Evolutionary conservation across 352 stramenopile genomes (phyloP).

Genomic region (Saprolegnia diclina): DNA sequence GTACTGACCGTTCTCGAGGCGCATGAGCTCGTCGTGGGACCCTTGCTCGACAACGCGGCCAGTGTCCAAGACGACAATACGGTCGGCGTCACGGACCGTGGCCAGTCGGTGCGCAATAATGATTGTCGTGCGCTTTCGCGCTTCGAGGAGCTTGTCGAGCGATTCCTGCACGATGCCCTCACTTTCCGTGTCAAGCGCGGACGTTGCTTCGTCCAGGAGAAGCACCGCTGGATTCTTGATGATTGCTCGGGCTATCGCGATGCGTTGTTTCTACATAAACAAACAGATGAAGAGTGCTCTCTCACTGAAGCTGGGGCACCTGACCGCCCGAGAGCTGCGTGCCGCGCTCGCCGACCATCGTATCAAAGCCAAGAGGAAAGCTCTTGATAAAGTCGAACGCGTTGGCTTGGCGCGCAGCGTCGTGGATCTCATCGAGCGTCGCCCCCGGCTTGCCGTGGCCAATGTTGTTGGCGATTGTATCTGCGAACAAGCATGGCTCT

Average conservation of each 20-base stretch:
- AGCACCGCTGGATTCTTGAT: slow-evolving; percentile 85
- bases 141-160: slow-evolving; percentile 46
- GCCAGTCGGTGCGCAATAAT: slow-evolving; percentile 92
- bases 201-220: slow-evolving; percentile 88
- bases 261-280: slow-evolving; percentile 79
- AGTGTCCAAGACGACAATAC: slow-evolving; percentile 92
- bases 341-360: slow-evolving; percentile 81
- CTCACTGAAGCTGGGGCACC: too few relatives aligned
- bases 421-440: slow-evolving; percentile 62
- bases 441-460: slow-evolving; percentile 56
- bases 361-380: slow-evolving; percentile 87
- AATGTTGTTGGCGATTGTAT: slow-evolving; percentile 69
- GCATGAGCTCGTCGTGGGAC: slow-evolving; percentile 89
- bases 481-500: slow-evolving; percentile 89
- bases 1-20: slow-evolving; percentile 42
- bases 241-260: slow-evolving; percentile 90
- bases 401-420: slow-evolving; percentile 78
- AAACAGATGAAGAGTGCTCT: too few relatives aligned
- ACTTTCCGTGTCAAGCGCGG: slow-evolving; percentile 60
- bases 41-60: slow-evolving; percentile 90
- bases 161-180: slow-evolving; percentile 76
- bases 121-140: slow-evolving; percentile 80
- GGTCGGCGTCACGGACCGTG: slow-evolving; percentile 91
- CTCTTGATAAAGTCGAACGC: slow-evolving; percentile 87
- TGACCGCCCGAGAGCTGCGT: slow-evolving; percentile 90